These are phyloP conservation scores for Morella rubra DNA, from an alignment of 306 rosid species.

Conservation along the genomic window DNA sequence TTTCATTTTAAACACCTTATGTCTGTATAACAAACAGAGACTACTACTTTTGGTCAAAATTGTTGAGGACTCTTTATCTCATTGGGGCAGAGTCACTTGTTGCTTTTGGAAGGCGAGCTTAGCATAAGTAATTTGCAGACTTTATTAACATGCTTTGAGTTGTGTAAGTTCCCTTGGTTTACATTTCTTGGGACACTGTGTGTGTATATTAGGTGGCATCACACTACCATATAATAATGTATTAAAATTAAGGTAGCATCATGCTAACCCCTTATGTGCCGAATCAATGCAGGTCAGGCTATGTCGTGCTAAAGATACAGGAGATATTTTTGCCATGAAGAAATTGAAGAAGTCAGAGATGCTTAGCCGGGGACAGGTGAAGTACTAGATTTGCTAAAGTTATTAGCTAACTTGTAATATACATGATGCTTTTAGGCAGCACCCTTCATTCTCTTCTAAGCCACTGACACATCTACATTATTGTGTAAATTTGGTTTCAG, in stretches of 20 bases:
- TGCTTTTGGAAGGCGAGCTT: slow-evolving; percentile 6
- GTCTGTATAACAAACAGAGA: background rate
- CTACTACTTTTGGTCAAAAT: background rate
- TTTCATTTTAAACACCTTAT: background rate
- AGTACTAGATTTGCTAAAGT: background rate
- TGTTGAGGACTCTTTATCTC: background rate
- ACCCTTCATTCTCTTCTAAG: background rate
- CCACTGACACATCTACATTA: background rate
- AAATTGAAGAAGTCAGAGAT: slow-evolving; percentile 95
- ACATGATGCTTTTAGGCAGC: background rate
- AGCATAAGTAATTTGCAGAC: background rate
- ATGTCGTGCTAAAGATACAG: slow-evolving; percentile 78
- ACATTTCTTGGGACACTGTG: background rate
- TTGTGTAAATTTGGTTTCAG: slow-evolving; percentile 14
- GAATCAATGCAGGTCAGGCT: slow-evolving; percentile 65
- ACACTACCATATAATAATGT: background rate
- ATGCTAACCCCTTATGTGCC: background rate
- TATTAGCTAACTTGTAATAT: background rate
- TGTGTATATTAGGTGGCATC: too few species aligned
- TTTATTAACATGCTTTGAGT: background rate
- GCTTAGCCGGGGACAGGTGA: slow-evolving; percentile 99
- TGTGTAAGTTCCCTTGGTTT: slow-evolving; percentile 2
- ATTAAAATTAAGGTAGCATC: background rate
- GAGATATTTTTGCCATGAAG: slow-evolving; percentile 95
- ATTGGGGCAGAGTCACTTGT: background rate